Conservation (phyloP, 208 protist genomes). For the Trypanosoma avium region DNA sequence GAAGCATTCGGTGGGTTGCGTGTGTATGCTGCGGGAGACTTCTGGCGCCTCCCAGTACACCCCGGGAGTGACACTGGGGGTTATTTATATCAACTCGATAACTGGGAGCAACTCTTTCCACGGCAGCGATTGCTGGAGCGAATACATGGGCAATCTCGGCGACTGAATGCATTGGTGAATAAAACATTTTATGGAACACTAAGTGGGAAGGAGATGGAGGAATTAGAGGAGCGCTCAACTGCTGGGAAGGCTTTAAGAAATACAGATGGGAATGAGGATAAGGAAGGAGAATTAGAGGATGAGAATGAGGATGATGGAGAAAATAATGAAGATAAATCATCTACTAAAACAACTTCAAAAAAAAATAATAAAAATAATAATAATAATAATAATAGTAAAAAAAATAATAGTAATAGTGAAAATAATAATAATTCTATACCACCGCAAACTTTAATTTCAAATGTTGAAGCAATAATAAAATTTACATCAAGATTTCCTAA, state of each 20-base stretch:
- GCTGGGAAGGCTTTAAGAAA: slow-evolving; percentile 26
- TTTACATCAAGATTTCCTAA: slow-evolving; percentile 73
- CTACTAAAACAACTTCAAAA: not conserved
- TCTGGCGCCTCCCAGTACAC: slow-evolving; percentile 80
- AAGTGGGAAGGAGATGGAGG: slow-evolving; percentile 56
- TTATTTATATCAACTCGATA: slow-evolving; percentile 76
- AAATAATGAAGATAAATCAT: slow-evolving; percentile 8
- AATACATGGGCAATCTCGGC: slow-evolving; percentile 47
- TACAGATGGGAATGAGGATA: not conserved
- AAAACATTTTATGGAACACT: slow-evolving; percentile 66
- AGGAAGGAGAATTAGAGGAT: slow-evolving; percentile 11
- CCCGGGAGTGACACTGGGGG: slow-evolving; percentile 81
- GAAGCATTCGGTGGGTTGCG: slow-evolving; percentile 81
- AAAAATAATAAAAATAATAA: slow-evolving; percentile 8
- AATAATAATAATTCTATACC: not conserved
- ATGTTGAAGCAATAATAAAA: slow-evolving; percentile 57
- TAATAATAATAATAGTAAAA: slow-evolving; percentile 6
- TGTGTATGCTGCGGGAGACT: slow-evolving; percentile 81
- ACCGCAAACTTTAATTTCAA: slow-evolving; percentile 48
- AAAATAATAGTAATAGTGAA: slow-evolving; percentile 8
- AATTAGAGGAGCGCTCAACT: slow-evolving; percentile 53
- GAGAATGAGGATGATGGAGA: slow-evolving; percentile 21
- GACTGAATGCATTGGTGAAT: slow-evolving; percentile 56
- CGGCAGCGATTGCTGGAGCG: slow-evolving; percentile 58
- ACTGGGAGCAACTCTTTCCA: slow-evolving; percentile 76